Evolutionary conservation across 305 asterid genomes (phyloP), one percentile per base, ranked within the genome.

Genomic region (Coffea humblotiana): DNA sequence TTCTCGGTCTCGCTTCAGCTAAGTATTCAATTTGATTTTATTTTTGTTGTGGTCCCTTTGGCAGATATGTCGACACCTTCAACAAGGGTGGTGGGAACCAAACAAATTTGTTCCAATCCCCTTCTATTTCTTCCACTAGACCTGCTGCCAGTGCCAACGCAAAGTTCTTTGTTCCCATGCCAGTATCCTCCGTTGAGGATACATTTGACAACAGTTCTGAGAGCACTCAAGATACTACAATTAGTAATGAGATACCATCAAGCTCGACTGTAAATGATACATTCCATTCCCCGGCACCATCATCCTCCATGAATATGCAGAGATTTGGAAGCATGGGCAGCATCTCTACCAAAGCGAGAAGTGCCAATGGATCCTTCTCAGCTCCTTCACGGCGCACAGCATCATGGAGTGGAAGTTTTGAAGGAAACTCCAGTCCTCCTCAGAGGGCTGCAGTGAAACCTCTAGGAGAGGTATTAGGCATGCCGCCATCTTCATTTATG

Each of bases 31-130:
- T 52, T 70, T 40, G 60, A 23, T 66, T 13, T 29, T 10, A 8
- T 32, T 60, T 67, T 69, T 54, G 18, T 77, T 72, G 23, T 35
- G 78, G 71, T 72, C 32, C 74, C 80, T 73, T 82, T 75, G 83
- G 66, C 97, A 95, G 99, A 93, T 95, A 94, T 3, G 99, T 95
- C 4, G 99, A 95, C 86, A 92, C 99, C 60, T 95, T 95, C 78
- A 95, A 94, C 86, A 83, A 85, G 88, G 99, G 97, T 56, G 92
- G 97, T 71, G 95, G 95, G 40, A 90, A 86, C 78, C 80, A 92
- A n/a, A 78, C 91, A 14, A 89, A 85, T 85, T 61, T 89, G 48
- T 92, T 90, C 87, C 97, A 89, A 71, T 90, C 98, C 1, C 95
- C 97, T 8, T 56, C 93, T 60, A 83, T 78, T 77, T 86, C 97